Evolutionary conservation across 495 filamentous ascomycete species (phyloP), one percentile per base, ranked within the genome.

Genomic region (Penicillium fimorum): DNA sequence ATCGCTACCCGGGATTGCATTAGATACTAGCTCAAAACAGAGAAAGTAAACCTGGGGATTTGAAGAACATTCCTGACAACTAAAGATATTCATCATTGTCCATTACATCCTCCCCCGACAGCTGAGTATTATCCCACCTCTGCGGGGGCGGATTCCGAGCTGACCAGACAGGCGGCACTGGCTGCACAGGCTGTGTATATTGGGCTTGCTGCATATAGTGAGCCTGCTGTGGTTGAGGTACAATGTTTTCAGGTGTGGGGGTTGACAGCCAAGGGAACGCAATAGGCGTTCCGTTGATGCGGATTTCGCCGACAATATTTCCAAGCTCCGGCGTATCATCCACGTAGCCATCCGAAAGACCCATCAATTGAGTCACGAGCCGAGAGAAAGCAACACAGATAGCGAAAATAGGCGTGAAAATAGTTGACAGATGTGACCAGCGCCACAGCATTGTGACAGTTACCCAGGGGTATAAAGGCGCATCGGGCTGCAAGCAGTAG

Each of bases 371-470:
- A n/a, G 66, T 61, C 15, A 66, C 33, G 15, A 79, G 64, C 8
- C 69, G 55, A 52, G 63, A 60, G 45, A 73, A 50, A 8, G 71
- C 73, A 12, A 77, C 27, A 1, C 47, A 8, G 6, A 76, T 50
- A 2, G 76, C 64, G 35, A 72, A 59, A 22, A 74, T 33, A 0
- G 76, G 76, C 0, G 64, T 57, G 0, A 75, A 48, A 11, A 77
- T 24, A 3, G 56, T 40, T 1, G 68, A 72, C 2, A 76, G 50
- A 57, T 72, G 71, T 11, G 72, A 71, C 76, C 75, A 74, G 33
- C 74, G 72, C 66, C 69, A 80, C 6, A 78, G 38, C 71, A 82
- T 77, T 11, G 75, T 81, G 12, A 70, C 68, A 2, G 79, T 64
- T 17, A 76, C 76, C 33, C 71, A 79, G 0, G 79, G 79, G 45